Evolutionary conservation across 2,329 filamentous ascomycete genomes (phyloP).

Genomic region (Pseudocercospora vitis): DNA sequence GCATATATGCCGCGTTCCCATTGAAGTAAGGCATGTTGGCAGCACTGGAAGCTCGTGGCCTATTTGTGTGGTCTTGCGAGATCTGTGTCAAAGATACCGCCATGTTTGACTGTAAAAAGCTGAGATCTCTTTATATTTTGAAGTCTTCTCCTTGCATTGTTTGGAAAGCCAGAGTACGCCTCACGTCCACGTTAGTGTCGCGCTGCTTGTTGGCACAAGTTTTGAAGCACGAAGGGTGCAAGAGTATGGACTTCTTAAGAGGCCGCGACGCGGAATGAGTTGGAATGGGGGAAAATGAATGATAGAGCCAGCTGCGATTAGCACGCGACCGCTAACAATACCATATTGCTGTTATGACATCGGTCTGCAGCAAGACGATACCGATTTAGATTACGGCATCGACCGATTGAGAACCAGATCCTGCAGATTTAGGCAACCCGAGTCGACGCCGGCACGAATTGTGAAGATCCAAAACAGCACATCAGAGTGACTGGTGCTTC

Average conservation of each 20-base stretch:
- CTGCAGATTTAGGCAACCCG: conserved; percentile 2
- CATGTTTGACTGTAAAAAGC: no score
- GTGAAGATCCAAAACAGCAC: not conserved
- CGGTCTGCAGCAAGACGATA: not conserved
- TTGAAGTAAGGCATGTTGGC: conserved; percentile 12
- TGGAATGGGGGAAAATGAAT: no score
- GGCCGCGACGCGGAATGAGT: no score
- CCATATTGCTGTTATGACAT: not conserved
- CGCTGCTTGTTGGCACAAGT: not conserved
- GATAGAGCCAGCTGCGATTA: not conserved
- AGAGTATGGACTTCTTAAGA: not conserved
- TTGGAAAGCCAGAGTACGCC: no score
- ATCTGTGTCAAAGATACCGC: conserved; percentile 19
- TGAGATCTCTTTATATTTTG: no score
- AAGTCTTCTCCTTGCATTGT: no score
- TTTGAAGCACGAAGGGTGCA: not conserved
- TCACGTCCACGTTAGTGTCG: no score
- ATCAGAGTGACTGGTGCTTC: not conserved
- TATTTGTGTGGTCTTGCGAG: conserved; percentile 5
- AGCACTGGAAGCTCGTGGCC: conserved; percentile 3
- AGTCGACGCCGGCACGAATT: conserved; percentile 1
- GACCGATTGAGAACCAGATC: not conserved
- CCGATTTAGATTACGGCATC: not conserved
- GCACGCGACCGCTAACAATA: not conserved
- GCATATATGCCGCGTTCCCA: conserved; percentile 10